phyloP scores from a whole-genome alignment of 345 rosid species.

The Eucalyptus tenuipes region DNA sequence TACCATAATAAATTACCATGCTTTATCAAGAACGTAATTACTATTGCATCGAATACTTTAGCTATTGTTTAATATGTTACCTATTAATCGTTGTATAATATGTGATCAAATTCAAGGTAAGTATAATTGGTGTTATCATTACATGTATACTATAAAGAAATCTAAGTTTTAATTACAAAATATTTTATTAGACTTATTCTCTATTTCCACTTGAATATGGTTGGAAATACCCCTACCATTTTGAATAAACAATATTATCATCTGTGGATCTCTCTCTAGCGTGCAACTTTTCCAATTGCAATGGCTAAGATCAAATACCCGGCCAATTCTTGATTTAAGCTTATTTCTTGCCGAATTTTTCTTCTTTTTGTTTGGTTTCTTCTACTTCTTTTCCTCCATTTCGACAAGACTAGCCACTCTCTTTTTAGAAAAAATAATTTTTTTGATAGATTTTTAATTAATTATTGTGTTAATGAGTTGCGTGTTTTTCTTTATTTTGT shows the following conservation, averaged over 20 bases:
- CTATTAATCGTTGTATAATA: not conserved
- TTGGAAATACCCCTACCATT: not conserved
- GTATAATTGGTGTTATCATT: not conserved
- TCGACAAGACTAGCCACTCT: fast-evolving
- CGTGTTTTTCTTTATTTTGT: not conserved
- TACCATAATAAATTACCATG: not conserved
- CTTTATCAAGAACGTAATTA: not conserved
- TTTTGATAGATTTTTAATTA: not conserved
- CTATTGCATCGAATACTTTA: not conserved
- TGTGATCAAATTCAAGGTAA: not conserved
- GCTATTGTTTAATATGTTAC: not conserved
- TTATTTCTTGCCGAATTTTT: not conserved
- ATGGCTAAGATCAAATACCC: too few relatives aligned
- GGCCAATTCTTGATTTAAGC: not conserved
- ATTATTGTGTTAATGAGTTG: not conserved
- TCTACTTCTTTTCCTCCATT: not conserved
- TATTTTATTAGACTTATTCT: not conserved
- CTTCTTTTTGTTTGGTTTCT: not conserved
- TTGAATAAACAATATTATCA: not conserved
- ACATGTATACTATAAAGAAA: not conserved
- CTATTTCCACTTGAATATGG: not conserved
- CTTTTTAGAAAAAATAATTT: too few relatives aligned
- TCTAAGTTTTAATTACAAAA: not conserved
- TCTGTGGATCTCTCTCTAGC: not conserved
- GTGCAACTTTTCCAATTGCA: not conserved